These are phyloP conservation scores for Lithocarpus polystachyus DNA, from an alignment of 306 rosid genomes.

Conservation along the genomic window DNA sequence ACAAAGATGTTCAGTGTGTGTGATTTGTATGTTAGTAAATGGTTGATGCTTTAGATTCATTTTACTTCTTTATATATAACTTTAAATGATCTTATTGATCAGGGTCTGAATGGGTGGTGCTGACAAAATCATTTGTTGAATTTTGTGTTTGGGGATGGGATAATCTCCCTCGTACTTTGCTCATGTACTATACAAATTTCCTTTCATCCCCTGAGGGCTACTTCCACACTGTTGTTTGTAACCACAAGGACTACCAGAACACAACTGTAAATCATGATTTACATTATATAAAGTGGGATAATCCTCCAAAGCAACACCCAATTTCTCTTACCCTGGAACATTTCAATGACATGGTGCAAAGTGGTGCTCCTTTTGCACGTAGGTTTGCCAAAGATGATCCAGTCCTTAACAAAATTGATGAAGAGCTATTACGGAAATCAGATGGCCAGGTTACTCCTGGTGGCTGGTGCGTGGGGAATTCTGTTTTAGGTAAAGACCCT, in stretches of 20 bases:
- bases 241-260: slow-evolving; percentile 90
- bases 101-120: slow-evolving; percentile 79
- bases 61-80: slow-evolving; percentile 1
- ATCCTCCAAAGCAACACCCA: slow-evolving; percentile 67
- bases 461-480: slow-evolving; percentile 64
- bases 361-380: slow-evolving; percentile 74
- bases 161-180: slow-evolving; percentile 87
- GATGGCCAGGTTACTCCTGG: slow-evolving; percentile 58
- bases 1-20: not conserved
- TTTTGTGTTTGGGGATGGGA: slow-evolving; percentile 91
- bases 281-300: slow-evolving; percentile 70
- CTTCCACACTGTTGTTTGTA: slow-evolving; percentile 85
- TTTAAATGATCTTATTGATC: slow-evolving; percentile 17
- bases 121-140: slow-evolving; percentile 66
- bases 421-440: slow-evolving; percentile 52
- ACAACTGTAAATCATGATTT: slow-evolving; percentile 78
- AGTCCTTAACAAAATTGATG: slow-evolving; percentile 65
- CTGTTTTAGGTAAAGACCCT: slow-evolving; percentile 36
- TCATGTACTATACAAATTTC: slow-evolving; percentile 82
- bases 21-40: not conserved
- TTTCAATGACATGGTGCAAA: slow-evolving; percentile 61
- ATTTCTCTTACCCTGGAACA: slow-evolving; percentile 52
- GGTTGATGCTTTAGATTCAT: slow-evolving; percentile 2
- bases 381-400: slow-evolving; percentile 58
- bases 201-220: slow-evolving; percentile 80